Conservation (phyloP, 352 stramenopile species). For the Paralagenidium karlingii region DNA sequence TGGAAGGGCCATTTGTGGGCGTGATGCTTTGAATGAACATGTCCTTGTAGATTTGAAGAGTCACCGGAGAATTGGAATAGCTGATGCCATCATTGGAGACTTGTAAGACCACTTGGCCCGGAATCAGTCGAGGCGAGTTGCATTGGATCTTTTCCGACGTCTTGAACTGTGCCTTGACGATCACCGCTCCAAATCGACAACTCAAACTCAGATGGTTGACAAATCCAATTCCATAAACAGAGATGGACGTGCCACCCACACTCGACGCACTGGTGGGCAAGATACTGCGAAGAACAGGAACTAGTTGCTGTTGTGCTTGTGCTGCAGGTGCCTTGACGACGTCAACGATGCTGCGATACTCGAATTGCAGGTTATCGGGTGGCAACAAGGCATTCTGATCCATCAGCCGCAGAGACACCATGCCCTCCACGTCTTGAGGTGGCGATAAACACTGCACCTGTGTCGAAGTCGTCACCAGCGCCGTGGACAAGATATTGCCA, state of each 20-base stretch:
- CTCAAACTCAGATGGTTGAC: slow-evolving; percentile 43
- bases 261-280: slow-evolving; percentile 2
- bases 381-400: slow-evolving; percentile 25
- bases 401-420: slow-evolving; percentile 27
- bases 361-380: slow-evolving; percentile 19
- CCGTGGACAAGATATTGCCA: slow-evolving; percentile 14
- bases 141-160: slow-evolving; percentile 43
- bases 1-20: slow-evolving; percentile 55
- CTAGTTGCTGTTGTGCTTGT: not conserved
- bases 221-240: slow-evolving; percentile 72
- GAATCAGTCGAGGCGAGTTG: slow-evolving; percentile 29
- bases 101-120: slow-evolving; percentile 51
- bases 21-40: slow-evolving; percentile 48
- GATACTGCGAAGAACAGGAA: not conserved
- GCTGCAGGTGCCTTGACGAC: not conserved
- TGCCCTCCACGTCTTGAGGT: slow-evolving; percentile 13
- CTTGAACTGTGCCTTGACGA: slow-evolving; percentile 32
- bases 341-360: slow-evolving; percentile 16
- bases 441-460: slow-evolving; percentile 25
- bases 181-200: slow-evolving; percentile 72
- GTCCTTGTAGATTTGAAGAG: slow-evolving; percentile 66
- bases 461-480: slow-evolving; percentile 12
- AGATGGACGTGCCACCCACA: slow-evolving; percentile 48
- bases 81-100: slow-evolving; percentile 57
- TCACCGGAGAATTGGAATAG: slow-evolving; percentile 42